Base-by-base conservation (phyloP, 495 filamentous ascomycete genomes). In the Aspergillus taichungensis region DNA sequence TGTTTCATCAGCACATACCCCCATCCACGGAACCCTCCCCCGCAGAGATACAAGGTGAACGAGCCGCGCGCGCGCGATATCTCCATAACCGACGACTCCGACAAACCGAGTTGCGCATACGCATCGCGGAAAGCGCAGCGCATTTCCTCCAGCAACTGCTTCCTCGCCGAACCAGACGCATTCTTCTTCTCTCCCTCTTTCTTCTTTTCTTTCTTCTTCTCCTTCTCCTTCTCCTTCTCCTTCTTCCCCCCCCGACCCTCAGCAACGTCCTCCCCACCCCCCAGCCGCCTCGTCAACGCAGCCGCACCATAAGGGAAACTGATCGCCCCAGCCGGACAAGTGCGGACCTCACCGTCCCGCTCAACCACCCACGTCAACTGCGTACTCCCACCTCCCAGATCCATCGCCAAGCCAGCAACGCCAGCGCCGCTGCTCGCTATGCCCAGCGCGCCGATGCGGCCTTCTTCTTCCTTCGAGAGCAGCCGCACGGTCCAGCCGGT, bases 1-100 rank as follows among this genome's bases (percentile, higher is more conserved):
- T 73, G 68, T 32, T 63, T 64, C 79, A 92, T 87, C 28, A 94
- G 69, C 43, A 92, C 72, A 60, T 85, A 89, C 4, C 88, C 88
- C 66, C 90, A 94, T 12, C 88, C 88, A 12, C 89, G 69, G 59
- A 94, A 94, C 0, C 88, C 88, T 9, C 88, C 89, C 13, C 88
- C 88, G 46, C 84, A 92, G 45, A 95, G 78, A 57, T 89, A 61
- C 6, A 95, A 68, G 32, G 80, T 76, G 44, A 87, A 73, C 10
- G 83, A 80, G 0, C 64, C 67, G 1, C 61, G 45, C 3, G 54
- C 46, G 24, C 63, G 57, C 10, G 62, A 63, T 3, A 49, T 52
- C 37, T 72, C 49, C 11, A 63, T 56, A 10, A 24, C 18, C 18
- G 84, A 60, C 10, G 66, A 54, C 7, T 66, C 45, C 4, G 84